A percentile compares a stretch with the other conserved stretches of the same genome.
Conservation (phyloP, 192 early-diverging fungal species). For the Backusella morwellensis region DNA sequence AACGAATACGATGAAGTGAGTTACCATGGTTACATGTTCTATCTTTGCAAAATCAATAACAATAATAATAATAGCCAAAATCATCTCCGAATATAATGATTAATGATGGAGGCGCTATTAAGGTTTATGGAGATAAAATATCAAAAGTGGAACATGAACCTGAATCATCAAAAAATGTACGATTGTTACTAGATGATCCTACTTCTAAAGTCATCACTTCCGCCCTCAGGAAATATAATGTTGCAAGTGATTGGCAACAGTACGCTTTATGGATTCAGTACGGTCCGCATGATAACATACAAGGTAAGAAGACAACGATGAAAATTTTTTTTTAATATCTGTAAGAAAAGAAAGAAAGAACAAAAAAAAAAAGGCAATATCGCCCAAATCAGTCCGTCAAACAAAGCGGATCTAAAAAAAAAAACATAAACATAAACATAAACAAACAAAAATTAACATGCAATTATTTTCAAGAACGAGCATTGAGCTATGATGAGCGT, state of each 20-base stretch:
- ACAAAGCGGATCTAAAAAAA: background rate
- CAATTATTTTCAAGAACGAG: conserved; percentile 47
- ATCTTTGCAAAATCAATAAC: background rate
- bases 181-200: conserved; percentile 76
- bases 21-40: too few relatives aligned
- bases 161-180: conserved; percentile 79
- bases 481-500: conserved; percentile 75
- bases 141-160: conserved; percentile 46
- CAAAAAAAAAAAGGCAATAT: background rate
- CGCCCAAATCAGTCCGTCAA: background rate
- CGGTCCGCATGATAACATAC: conserved; percentile 49
- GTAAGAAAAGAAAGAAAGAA: background rate
- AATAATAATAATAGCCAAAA: conserved; percentile 2
- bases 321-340: too few relatives aligned
- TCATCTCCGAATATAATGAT: conserved; percentile 35
- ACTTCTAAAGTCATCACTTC: conserved; percentile 84
- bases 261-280: conserved; percentile 84
- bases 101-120: conserved; percentile 65
- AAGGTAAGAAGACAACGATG: conserved; percentile 39
- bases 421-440: background rate
- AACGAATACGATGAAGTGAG: background rate
- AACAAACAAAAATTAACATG: background rate
- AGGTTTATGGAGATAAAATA: conserved; percentile 81
- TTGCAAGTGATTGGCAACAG: conserved; percentile 81
- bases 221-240: conserved; percentile 90